Evolutionary conservation across 1,284 basidiomycete genomes (phyloP).

Genomic region (Trametes pubescens): DNA sequence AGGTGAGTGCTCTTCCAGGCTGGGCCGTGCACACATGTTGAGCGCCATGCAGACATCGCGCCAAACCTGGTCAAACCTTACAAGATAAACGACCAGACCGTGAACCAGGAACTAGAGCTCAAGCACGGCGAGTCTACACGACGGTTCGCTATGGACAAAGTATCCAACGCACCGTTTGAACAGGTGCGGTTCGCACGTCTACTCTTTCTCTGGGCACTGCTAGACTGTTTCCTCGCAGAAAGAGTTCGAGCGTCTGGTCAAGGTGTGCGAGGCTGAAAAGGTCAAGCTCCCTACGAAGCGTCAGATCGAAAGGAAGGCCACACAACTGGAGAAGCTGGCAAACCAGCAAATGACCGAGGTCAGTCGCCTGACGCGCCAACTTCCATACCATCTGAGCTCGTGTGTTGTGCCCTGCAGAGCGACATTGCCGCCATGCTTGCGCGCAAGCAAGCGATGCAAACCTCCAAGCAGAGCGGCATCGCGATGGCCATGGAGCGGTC

Average conservation of each 20-base stretch:
- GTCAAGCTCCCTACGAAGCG: constrained; percentile 73
- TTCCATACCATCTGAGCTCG: neutral
- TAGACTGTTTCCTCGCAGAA: constrained; percentile 52
- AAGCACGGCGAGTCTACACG: constrained; percentile 72
- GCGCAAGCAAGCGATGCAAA: constrained; percentile 65
- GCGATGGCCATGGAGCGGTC: constrained; percentile 65
- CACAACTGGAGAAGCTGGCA: constrained; percentile 64
- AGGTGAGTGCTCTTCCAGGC: constrained; percentile 54
- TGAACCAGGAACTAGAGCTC: constrained; percentile 73
- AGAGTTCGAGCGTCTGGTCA: constrained; percentile 74
- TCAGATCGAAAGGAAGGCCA: constrained; percentile 69
- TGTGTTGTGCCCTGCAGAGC: constrained; percentile 48
- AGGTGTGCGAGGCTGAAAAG: constrained; percentile 59
- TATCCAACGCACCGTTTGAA: constrained; percentile 75
- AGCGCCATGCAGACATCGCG: constrained; percentile 53
- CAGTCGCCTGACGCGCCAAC: constrained; percentile 13
- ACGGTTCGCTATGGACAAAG: constrained; percentile 77
- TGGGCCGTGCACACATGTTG: neutral
- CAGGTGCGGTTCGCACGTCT: constrained; percentile 53
- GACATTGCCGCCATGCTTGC: constrained; percentile 79
- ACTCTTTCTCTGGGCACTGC: neutral
- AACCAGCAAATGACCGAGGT: constrained; percentile 82
- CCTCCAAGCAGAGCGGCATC: constrained; percentile 50
- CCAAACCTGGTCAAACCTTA: constrained; percentile 71
- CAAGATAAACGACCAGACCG: constrained; percentile 70